Evolutionary conservation across 1,139 yeast genomes (phyloP).

Genomic region (Torulaspora pretoriensis): DNA sequence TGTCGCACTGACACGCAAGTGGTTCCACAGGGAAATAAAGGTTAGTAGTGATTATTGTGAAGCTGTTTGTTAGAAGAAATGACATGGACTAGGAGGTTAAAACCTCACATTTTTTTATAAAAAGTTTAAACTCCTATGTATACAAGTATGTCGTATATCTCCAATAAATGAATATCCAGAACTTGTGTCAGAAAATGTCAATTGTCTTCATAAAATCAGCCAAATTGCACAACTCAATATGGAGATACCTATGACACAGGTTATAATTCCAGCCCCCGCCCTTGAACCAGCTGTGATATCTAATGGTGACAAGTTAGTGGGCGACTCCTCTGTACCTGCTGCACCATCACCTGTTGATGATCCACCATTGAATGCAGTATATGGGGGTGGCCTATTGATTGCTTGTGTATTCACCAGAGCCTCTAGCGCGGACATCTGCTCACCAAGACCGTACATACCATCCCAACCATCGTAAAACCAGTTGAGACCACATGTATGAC

Average conservation of each 20-base stretch:
- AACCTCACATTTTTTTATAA: background rate
- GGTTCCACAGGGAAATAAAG: conserved; percentile 25
- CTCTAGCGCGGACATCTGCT: conserved; percentile 86
- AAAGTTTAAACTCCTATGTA: conserved; percentile 1
- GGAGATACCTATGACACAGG: conserved; percentile 65
- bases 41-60: conserved; percentile 14
- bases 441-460: conserved; percentile 81
- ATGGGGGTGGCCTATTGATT: conserved; percentile 52
- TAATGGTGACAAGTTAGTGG: conserved; percentile 45
- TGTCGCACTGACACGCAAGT: conserved; percentile 18
- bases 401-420: conserved; percentile 62
- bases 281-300: conserved; percentile 56
- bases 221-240: conserved; percentile 66
- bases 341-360: conserved; percentile 55
- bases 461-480: conserved; percentile 80
- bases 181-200: conserved; percentile 10
- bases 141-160: conserved; percentile 1
- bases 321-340: conserved; percentile 48
- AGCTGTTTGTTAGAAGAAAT: conserved; percentile 5
- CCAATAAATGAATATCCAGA: background rate
- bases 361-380: conserved; percentile 57
- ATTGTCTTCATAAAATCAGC: conserved; percentile 44
- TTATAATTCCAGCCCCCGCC: conserved; percentile 87
- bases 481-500: conserved; percentile 82
- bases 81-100: background rate